Evolutionary conservation across 2,329 filamentous ascomycete genomes (phyloP), one percentile per base, ranked within the genome.

Genomic region (Alternaria dauci): DNA sequence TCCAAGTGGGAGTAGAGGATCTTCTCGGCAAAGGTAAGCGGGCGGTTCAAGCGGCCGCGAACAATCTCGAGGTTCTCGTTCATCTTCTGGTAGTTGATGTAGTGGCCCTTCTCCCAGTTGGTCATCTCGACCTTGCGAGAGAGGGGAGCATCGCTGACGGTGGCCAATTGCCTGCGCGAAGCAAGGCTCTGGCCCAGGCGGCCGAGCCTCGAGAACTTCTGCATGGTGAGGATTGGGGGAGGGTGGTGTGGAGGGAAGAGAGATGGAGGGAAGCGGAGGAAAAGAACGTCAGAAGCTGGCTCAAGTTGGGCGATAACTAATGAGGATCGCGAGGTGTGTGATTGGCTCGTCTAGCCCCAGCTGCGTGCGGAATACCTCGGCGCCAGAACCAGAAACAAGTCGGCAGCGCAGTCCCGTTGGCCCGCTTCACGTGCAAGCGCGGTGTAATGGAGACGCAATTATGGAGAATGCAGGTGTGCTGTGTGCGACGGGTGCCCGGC

Each of bases 81-180:
- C 93, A 98, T 97, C 88, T 97, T 97, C 88, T 89, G 86, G 82
- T 99, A 99, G 88, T 97, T 97, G 87, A 98, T 97, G 87, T 93
- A 97, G 87, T 96, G 95, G 82, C 87, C 88, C 82, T 93, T 91
- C 84, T 99, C 95, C 87, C 89, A 93, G 84, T 93, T 97, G 87
- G 94, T 96, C 88, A 98, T 97, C 82, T 91, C 91, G 81, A 99
- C 95, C 91, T 97, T 97, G 85, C 89, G 89, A 84, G 94, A 92
- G 72, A 99, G 89, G 74, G 93, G 88, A 78, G 89, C 89, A 83
- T 97, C 92, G 75, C 88, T 87, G 77, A 93, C 91, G 73, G 94
- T 96, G 68, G 94, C 94, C 85, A 97, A 89, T 80, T 79, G 78
- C 74, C 83, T 81, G 71, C 80, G 89, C 81, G 86, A 88, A 82